A percentile compares a stretch with the other conserved stretches of the same genome.
These are phyloP conservation scores for Stephanodiscus minutulus DNA, from an alignment of 108 stramenopile genomes.

Conservation along the genomic window DNA sequence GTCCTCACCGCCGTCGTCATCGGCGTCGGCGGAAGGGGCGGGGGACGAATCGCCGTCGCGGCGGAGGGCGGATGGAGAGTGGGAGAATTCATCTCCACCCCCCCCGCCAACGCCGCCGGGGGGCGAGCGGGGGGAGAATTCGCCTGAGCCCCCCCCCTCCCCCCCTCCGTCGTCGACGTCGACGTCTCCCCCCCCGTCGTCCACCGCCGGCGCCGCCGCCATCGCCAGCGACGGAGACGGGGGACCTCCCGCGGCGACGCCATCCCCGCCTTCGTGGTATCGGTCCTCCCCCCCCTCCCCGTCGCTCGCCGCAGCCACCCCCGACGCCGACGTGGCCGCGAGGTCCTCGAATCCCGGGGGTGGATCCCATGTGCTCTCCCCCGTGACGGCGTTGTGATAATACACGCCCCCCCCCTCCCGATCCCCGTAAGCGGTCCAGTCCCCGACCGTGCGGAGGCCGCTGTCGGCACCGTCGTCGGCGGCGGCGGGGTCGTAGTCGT, in stretches of 20 bases:
- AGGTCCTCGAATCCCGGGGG: slow-evolving; percentile 33
- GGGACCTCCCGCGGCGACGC: background rate
- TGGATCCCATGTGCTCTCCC: slow-evolving; percentile 41
- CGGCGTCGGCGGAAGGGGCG: background rate
- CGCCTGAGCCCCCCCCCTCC: background rate
- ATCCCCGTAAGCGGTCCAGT: slow-evolving; percentile 42
- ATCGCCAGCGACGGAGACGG: too few species aligned
- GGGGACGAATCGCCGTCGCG: background rate
- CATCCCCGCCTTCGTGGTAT: background rate
- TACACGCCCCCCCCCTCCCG: slow-evolving; percentile 16
- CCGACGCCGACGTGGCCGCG: background rate
- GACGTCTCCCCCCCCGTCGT: background rate
- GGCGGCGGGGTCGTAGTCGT: background rate
- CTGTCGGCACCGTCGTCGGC: background rate
- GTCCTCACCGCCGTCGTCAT: background rate
- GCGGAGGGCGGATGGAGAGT: background rate
- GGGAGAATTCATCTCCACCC: background rate
- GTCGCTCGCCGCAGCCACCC: too few species aligned
- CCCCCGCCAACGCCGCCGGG: background rate
- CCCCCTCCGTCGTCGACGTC: background rate
- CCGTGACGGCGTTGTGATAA: slow-evolving; percentile 41
- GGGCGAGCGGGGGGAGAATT: too few species aligned
- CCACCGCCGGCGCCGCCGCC: background rate
- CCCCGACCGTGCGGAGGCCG: slow-evolving; percentile 28
- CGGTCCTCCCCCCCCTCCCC: background rate